Conservation (phyloP, 176 grass and related monocot genomes). For the Phyllostachys edulis region DNA sequence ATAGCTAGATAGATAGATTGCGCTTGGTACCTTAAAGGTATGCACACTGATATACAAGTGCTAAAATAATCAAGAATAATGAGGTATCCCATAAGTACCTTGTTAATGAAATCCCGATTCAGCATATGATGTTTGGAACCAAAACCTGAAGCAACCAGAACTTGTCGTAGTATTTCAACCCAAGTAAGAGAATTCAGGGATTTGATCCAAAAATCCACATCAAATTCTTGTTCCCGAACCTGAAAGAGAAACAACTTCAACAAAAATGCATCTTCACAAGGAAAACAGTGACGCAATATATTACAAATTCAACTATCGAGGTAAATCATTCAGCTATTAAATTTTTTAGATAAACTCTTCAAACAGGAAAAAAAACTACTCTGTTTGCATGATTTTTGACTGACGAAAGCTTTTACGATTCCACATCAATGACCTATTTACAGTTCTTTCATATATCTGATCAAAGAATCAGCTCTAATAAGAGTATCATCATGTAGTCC, state of each 20-base stretch:
- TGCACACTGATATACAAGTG: not conserved
- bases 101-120: conserved; percentile 64
- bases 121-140: conserved; percentile 63
- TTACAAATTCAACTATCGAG: conserved; percentile 1
- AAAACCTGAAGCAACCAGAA: conserved; percentile 90
- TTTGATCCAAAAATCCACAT: conserved; percentile 65
- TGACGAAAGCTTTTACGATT: not conserved
- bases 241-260: conserved; percentile 43
- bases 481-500: not conserved
- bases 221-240: conserved; percentile 88
- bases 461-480: not conserved
- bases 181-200: conserved; percentile 96
- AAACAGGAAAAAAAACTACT: not conserved
- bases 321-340: conserved; percentile 4
- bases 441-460: not conserved
- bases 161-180: conserved; percentile 94
- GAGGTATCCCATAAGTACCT: conserved; percentile 46
- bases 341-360: conserved; percentile 6
- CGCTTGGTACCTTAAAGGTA: not conserved
- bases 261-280: conserved; percentile 13
- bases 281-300: not conserved
- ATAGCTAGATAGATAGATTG: too few species aligned
- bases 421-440: not conserved
- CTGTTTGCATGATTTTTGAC: not conserved
- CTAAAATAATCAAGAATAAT: conserved; percentile 29